A percentile compares a stretch with the other conserved stretches of the same genome.
Evolutionary conservation across 371 early-diverging fungal species (phyloP).

Genomic region (Coemansia sp.): DNA sequence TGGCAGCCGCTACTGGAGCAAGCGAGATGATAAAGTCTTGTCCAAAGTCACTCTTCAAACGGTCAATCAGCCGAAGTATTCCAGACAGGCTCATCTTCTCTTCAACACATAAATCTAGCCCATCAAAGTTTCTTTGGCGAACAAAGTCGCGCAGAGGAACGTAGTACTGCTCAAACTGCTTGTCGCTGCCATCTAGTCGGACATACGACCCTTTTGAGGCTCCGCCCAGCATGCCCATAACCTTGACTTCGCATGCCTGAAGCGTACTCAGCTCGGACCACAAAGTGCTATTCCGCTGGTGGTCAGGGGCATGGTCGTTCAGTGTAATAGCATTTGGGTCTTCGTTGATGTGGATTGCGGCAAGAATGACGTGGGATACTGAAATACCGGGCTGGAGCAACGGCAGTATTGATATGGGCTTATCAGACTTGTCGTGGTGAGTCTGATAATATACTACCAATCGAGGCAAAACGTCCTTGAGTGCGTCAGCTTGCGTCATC

Average conservation of each 20-base stretch:
- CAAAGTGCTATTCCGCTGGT: neutral
- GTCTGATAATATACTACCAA: conserved; percentile 15
- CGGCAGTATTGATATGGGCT: conserved; percentile 15
- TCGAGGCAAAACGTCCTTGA: conserved; percentile 8
- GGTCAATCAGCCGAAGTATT: conserved; percentile 11
- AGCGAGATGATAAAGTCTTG: conserved; percentile 11
- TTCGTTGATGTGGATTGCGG: conserved; percentile 16
- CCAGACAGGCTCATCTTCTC: conserved; percentile 14
- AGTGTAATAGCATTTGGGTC: conserved; percentile 10
- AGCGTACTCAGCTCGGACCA: conserved; percentile 10
- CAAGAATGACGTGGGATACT: conserved; percentile 14
- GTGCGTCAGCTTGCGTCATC: neutral
- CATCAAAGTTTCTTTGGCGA: conserved; percentile 7
- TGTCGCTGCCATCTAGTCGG: conserved; percentile 10
- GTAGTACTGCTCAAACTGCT: conserved; percentile 12
- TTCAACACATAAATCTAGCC: conserved; percentile 12
- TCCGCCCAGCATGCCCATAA: conserved; percentile 15
- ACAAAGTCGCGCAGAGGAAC: conserved; percentile 12
- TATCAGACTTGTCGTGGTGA: conserved; percentile 3
- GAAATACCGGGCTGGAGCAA: conserved; percentile 10
- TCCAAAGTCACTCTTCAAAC: conserved; percentile 15
- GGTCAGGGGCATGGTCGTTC: conserved; percentile 3
- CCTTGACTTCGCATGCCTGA: conserved; percentile 12
- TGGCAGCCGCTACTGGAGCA: conserved; percentile 13
- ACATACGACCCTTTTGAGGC: conserved; percentile 11